phyloP scores from a whole-genome alignment of 441 rosid species.

The Aquilaria agallochum region DNA sequence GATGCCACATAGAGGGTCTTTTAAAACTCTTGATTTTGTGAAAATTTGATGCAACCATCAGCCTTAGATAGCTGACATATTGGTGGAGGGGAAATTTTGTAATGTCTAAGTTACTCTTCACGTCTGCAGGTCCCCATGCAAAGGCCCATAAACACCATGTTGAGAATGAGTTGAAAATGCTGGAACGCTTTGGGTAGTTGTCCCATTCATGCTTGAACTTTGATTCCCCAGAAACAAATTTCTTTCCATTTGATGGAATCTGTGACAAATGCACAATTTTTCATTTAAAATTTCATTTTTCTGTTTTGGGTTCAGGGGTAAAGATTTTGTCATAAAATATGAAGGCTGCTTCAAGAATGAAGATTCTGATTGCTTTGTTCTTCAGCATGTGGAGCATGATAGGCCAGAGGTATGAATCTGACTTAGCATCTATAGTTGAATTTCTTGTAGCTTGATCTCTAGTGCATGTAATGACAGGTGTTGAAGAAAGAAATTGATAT shows the following conservation, averaged over 20 bases:
- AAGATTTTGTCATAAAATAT: slow-evolving; percentile 68
- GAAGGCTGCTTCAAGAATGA: slow-evolving; percentile 78
- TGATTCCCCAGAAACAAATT: not conserved
- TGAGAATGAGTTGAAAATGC: slow-evolving; percentile 70
- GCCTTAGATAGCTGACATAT: too few relatives aligned
- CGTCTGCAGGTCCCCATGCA: slow-evolving; percentile 74
- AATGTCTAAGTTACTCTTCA: slow-evolving; percentile 8
- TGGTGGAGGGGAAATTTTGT: not conserved
- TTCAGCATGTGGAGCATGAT: slow-evolving; percentile 91
- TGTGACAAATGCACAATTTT: not conserved
- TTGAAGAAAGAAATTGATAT: slow-evolving; percentile 74
- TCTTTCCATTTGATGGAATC: slow-evolving; percentile 1
- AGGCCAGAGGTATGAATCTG: slow-evolving; percentile 69
- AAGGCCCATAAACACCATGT: slow-evolving; percentile 68
- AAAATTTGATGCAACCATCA: too few relatives aligned
- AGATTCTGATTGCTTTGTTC: slow-evolving; percentile 78
- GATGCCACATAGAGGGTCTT: too few relatives aligned
- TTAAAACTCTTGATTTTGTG: too few relatives aligned
- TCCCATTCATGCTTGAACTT: slow-evolving; percentile 4
- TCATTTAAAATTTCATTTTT: slow-evolving; percentile 7
- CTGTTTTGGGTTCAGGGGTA: slow-evolving; percentile 58
- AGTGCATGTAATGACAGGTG: slow-evolving; percentile 31
- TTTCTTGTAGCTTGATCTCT: slow-evolving; percentile 14
- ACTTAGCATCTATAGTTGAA: slow-evolving; percentile 2
- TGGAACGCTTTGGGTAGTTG: slow-evolving; percentile 85